Evolutionary conservation across 192 early-diverging fungal species (phyloP).

Genomic region (Coemansia sp.): DNA sequence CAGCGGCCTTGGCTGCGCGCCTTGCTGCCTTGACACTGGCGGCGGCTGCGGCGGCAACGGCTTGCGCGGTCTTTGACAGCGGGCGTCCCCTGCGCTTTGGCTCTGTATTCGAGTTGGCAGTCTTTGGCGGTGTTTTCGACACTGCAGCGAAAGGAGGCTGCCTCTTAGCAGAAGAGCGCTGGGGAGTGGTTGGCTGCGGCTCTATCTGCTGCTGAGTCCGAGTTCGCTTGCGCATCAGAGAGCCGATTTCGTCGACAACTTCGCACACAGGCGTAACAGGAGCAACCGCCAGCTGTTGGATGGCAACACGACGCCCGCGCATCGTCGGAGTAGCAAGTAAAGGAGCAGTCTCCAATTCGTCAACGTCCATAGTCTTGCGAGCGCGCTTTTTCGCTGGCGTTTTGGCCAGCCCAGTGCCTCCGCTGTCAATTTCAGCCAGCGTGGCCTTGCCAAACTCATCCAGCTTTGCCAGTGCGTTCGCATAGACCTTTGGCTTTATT

Average conservation of each 20-base stretch:
- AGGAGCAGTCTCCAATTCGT: background rate
- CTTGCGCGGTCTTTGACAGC: background rate
- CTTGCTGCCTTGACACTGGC: background rate
- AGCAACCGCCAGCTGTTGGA: background rate
- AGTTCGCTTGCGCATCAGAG: background rate
- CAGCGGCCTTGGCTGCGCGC: background rate
- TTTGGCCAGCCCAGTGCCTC: background rate
- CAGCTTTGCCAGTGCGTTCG: conserved; percentile 21
- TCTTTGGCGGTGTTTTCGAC: background rate
- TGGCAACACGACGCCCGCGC: background rate
- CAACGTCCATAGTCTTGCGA: background rate
- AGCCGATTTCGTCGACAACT: background rate
- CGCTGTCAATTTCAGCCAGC: conserved; percentile 9
- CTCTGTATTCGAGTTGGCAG: no score
- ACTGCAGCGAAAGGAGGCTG: background rate
- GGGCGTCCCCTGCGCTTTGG: background rate
- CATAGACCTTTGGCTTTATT: conserved; percentile 17
- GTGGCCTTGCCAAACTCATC: conserved; percentile 25
- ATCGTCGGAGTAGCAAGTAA: background rate
- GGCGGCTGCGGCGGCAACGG: background rate
- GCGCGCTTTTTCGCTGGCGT: conserved; percentile 25
- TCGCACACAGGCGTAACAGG: background rate
- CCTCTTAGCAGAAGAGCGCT: background rate
- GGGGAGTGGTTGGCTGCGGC: background rate
- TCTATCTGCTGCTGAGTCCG: background rate